Conservation (phyloP, 2,329 filamentous ascomycete species). For the Stachybotrys elegans region DNA sequence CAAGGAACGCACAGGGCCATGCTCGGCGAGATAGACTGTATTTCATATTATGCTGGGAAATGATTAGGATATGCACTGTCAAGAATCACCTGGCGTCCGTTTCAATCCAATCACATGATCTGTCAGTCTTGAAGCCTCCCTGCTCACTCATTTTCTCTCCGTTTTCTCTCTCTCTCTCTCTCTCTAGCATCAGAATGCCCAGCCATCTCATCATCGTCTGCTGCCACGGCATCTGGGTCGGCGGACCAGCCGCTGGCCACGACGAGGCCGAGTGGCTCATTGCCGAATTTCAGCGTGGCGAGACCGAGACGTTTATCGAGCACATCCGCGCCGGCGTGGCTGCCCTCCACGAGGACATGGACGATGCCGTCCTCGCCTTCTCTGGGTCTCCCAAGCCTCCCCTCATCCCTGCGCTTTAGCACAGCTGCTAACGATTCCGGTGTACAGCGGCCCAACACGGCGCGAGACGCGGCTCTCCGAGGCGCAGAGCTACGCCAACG, state of each 20-base stretch:
- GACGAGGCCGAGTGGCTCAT: conserved; percentile 66
- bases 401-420: too few species aligned
- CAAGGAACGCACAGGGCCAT: too few species aligned
- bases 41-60: too few species aligned
- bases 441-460: conserved; percentile 58
- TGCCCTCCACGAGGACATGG: conserved; percentile 38
- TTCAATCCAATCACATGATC: conserved; percentile 17
- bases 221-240: conserved; percentile 75
- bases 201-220: conserved; percentile 71
- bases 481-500: conserved; percentile 56
- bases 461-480: conserved; percentile 52
- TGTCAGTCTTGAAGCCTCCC: conserved; percentile 1
- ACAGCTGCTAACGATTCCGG: too few species aligned
- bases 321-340: conserved; percentile 65
- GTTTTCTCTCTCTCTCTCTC: conserved; percentile 6
- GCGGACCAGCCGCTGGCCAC: conserved; percentile 45
- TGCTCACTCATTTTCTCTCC: conserved; percentile 1
- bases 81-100: too few species aligned
- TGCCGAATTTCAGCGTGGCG: conserved; percentile 69
- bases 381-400: conserved; percentile 70
- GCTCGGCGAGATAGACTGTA: too few species aligned
- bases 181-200: conserved; percentile 16
- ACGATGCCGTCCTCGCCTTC: conserved; percentile 55
- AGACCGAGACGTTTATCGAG: conserved; percentile 72
- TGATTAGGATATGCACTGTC: too few species aligned